Conservation (phyloP, 1,139 yeast species). For the Meyerozyma guilliermondii region DNA sequence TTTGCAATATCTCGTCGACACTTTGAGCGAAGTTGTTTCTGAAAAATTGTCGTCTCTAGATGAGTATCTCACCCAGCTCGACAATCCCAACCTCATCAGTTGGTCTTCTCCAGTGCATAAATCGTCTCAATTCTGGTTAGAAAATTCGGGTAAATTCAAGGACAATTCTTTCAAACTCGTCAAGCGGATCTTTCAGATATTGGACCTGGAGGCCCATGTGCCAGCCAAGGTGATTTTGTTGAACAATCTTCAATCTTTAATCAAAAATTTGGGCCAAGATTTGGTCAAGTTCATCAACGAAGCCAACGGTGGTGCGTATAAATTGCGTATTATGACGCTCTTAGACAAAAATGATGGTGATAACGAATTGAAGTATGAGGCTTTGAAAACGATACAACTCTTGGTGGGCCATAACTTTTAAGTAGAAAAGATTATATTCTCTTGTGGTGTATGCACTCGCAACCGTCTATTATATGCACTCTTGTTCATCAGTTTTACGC, state of each 20-base stretch:
- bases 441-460: too few species aligned
- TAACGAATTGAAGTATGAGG: conserved; percentile 89
- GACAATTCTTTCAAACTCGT: conserved; percentile 72
- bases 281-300: conserved; percentile 67
- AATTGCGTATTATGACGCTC: conserved; percentile 77
- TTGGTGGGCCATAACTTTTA: conserved; percentile 65
- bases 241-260: conserved; percentile 47
- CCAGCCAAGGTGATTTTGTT: conserved; percentile 41
- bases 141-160: conserved; percentile 71
- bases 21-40: conserved; percentile 66
- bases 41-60: conserved; percentile 82
- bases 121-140: conserved; percentile 84
- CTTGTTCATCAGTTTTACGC: background rate
- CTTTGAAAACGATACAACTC: conserved; percentile 88
- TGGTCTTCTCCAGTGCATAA: conserved; percentile 92
- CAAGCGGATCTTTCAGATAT: conserved; percentile 43
- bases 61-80: conserved; percentile 83
- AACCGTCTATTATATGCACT: background rate
- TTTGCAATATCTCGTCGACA: conserved; percentile 51
- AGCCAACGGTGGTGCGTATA: conserved; percentile 49
- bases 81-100: conserved; percentile 65
- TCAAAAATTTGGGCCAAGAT: conserved; percentile 49
- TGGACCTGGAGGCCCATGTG: conserved; percentile 19
- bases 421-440: background rate
- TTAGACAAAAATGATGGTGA: conserved; percentile 67